Base-by-base conservation (phyloP, 1,139 yeast species). In the Yamadazyma taylorii region DNA sequence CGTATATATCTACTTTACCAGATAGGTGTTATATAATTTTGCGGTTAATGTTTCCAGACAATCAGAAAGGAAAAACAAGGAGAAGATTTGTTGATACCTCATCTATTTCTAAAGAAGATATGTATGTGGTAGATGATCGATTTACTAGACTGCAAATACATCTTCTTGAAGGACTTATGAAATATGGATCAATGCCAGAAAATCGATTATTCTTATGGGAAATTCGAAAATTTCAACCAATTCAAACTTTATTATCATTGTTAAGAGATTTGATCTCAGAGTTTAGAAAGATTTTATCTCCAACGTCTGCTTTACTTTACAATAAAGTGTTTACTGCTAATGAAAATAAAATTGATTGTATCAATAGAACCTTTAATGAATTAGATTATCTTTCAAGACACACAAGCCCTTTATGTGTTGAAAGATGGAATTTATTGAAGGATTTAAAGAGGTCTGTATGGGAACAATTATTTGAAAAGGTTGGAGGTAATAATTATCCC, bases 201-300 rank as follows among this genome's bases (percentile, higher is more conserved):
- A 24, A 35, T 26, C 10, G 28, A 10, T 16, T 33, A 11, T 42
- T 21, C 31, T 36, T 42, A 19, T 42, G 46, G 46, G 46, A 40
- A 21, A 29, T 42, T 14, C 28, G 42, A 14, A 42, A 42, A 17
- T 42, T 38, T 31, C 45, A 42, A 19, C 45, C 46, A 8, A 36
- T 42, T 23, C 45, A 40, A 30, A 38, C 40, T 4, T 15, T 38
- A n/a, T 33, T 36, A 11, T 36, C 38, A 9, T 17, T 42, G n/a
- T 26, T 42, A 14, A 23, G 34, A 16, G 28, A 17, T 10, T 19
- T 42, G 14, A 23, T 42, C 6, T n/a, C 22, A 4, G 41, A 42
- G 5, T 22, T 42, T 22, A 34, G 33, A 17, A 32, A 26, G 19
- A 12, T 30, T 19, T 19, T 19, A 19, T 19, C 21, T 6, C 21